A percentile compares a stretch with the other conserved stretches of the same genome.
Evolutionary conservation across 805 yeast genomes (phyloP).

Genomic region (Ogataea chonburiensis): DNA sequence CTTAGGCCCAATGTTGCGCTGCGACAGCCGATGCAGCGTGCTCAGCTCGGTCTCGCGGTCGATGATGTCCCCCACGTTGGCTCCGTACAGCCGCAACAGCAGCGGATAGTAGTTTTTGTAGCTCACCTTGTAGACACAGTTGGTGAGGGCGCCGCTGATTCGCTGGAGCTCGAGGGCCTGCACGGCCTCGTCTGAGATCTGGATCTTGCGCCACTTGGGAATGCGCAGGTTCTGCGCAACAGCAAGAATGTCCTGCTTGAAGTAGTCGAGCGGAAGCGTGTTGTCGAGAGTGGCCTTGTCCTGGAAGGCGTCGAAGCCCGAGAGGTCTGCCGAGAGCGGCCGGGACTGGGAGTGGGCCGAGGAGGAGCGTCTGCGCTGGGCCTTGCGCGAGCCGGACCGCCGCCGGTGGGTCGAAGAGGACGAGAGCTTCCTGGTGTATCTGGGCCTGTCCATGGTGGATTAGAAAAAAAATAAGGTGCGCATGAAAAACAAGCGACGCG

Average conservation of each 20-base stretch:
- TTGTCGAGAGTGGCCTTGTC: conserved; percentile 67
- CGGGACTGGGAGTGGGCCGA: conserved; percentile 24
- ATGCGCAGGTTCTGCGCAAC: conserved; percentile 62
- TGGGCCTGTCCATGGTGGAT: conserved; percentile 29
- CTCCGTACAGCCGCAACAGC: conserved; percentile 82
- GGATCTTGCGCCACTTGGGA: conserved; percentile 73
- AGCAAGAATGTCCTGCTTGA: conserved; percentile 74
- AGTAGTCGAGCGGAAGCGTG: conserved; percentile 76
- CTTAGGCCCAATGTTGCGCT: conserved; percentile 81
- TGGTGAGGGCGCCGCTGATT: conserved; percentile 91
- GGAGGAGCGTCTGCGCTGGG: conserved; percentile 25
- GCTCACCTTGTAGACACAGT: conserved; percentile 73
- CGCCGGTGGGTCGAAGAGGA: conserved; percentile 21
- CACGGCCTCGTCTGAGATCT: conserved; percentile 34
- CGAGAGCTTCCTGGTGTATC: conserved; percentile 20
- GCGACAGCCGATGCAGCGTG: conserved; percentile 69
- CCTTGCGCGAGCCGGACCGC: conserved; percentile 26
- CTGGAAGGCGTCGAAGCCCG: conserved; percentile 11
- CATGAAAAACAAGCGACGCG: conserved; percentile 1
- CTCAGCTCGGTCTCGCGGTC: conserved; percentile 81
- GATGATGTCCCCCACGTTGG: conserved; percentile 79
- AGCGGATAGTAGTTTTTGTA: conserved; percentile 51
- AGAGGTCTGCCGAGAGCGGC: conserved; percentile 21
- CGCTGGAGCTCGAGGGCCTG: conserved; percentile 54
- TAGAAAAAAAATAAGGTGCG: too few species aligned